Evolutionary conservation across 1,284 basidiomycete genomes (phyloP), one percentile per base, ranked within the genome.

Genomic region (Ceratobasidium sp.): DNA sequence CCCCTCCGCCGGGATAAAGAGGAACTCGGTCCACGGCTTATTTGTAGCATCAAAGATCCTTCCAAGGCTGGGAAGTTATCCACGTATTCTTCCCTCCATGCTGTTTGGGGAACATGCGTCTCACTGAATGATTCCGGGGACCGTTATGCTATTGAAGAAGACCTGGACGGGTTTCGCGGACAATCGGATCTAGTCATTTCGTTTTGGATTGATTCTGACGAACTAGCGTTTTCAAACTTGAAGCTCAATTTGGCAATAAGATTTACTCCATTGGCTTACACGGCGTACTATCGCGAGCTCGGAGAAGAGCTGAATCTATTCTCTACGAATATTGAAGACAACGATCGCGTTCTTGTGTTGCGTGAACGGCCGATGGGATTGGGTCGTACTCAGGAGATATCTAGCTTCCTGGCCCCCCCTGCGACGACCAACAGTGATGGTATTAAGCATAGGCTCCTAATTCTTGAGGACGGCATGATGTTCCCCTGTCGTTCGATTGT

Each of bases 61-160:
- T 56, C 54, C 10, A 56, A 26, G 40, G 7, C 17, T n/a, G 64
- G 26, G 23, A 44, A n/a, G n/a, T 7, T 56, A 20, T 44, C 64
- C 15, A 69, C 52, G 20, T 42, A 56, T 42, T 33, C 26, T 26
- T 56, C 67, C 2, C 40, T 69, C 52, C 52, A 69, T 28, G n/a
- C 67, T 5, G 67, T 40, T 12, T 69, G 67, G 67, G 67, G 67
- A 4, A 57, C 56, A 56, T 69, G 67, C 20, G 50, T 56, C 10
- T 52, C 67, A 7, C 50, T 56, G 6, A 9, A n/a, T 28, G 64
- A 28, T 52, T 56, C 67, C 1, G 38, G 44, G 38, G 67, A 42
- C 17, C n/a, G n/a, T n/a, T 57, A 40, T 57, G 38, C 67, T 17
- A 42, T 69, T 23, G 67, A 69, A 56, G 67, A 69, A n/a, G 50